Conservation (phyloP, 2,329 filamentous ascomycete species). For the Magnaporthiopsis incrustans region DNA sequence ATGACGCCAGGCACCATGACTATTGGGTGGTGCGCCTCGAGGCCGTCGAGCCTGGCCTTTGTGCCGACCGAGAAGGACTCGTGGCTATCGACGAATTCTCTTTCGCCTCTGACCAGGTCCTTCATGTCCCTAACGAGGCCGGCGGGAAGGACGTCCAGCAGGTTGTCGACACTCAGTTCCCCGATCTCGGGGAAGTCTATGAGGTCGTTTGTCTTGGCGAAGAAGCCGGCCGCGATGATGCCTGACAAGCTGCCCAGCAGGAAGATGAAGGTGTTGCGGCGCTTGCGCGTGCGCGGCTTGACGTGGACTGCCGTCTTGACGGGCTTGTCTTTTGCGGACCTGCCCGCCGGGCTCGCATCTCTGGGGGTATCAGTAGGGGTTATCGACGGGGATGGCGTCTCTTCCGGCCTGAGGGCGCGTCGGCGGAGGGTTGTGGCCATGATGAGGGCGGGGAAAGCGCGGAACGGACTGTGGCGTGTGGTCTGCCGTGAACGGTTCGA, state of each 20-base stretch:
- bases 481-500: too few species aligned
- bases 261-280: slow-evolving; percentile 76
- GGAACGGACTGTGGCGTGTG: too few species aligned
- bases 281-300: slow-evolving; percentile 52
- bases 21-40: slow-evolving; percentile 76
- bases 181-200: slow-evolving; percentile 67
- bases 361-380: slow-evolving; percentile 15
- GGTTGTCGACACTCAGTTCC: slow-evolving; percentile 73
- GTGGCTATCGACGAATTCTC: slow-evolving; percentile 74
- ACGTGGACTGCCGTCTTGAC: slow-evolving; percentile 35
- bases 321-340: slow-evolving; percentile 19
- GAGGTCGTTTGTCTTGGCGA: slow-evolving; percentile 81
- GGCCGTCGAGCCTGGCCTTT: slow-evolving; percentile 72
- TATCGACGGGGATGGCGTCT: slow-evolving; percentile 21
- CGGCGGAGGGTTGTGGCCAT: slow-evolving; percentile 22
- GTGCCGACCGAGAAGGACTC: slow-evolving; percentile 90
- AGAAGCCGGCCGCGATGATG: slow-evolving; percentile 79
- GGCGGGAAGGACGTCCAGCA: slow-evolving; percentile 82
- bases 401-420: slow-evolving; percentile 14
- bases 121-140: slow-evolving; percentile 79
- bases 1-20: slow-evolving; percentile 98
- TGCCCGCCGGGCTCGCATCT: slow-evolving; percentile 11
- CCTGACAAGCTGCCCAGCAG: slow-evolving; percentile 83
- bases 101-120: slow-evolving; percentile 82
- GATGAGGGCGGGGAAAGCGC: not conserved